phyloP scores from a whole-genome alignment of 2,329 filamentous ascomycete genomes.

The Rosellinia necatrix region DNA sequence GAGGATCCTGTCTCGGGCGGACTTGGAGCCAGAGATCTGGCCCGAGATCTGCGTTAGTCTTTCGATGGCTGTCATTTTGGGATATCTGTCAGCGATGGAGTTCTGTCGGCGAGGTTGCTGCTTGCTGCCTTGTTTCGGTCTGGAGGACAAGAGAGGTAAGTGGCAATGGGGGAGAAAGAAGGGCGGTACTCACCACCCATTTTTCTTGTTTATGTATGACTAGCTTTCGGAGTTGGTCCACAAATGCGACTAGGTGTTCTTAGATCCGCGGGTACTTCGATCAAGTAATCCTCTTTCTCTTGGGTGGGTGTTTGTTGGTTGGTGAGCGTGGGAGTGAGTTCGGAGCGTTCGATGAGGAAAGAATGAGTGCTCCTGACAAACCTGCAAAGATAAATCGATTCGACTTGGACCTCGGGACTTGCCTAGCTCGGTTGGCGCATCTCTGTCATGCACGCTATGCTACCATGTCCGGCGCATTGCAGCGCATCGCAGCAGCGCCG shows the following conservation, averaged over 20 bases:
- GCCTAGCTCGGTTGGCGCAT: constrained; percentile 16
- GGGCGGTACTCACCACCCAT: constrained; percentile 40
- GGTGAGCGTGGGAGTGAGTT: neutral
- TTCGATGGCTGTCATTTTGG: constrained; percentile 53
- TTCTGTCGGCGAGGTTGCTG: neutral
- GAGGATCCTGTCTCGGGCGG: constrained; percentile 60
- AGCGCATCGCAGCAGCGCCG: constrained; percentile 8
- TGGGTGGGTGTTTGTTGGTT: neutral
- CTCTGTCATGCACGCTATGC: neutral
- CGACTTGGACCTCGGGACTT: constrained; percentile 26
- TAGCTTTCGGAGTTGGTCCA: constrained; percentile 13
- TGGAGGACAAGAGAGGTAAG: neutral
- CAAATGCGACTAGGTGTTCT: constrained; percentile 15
- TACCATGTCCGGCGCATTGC: constrained; percentile 7
- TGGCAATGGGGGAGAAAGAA: constrained; percentile 4
- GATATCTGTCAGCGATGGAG: constrained; percentile 13
- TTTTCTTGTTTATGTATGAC: constrained; percentile 29
- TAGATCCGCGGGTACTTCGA: constrained; percentile 12
- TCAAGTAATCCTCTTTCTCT: neutral
- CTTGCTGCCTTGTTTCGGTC: neutral
- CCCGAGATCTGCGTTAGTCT: constrained; percentile 64
- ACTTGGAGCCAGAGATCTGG: constrained; percentile 58
- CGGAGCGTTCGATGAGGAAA: constrained; percentile 5
- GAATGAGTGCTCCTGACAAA: constrained; percentile 9
- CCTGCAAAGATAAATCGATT: constrained; percentile 1